phyloP scores from a whole-genome alignment of 2,329 filamentous ascomycete genomes.

The Aspergillus fumigatiaffinis region DNA sequence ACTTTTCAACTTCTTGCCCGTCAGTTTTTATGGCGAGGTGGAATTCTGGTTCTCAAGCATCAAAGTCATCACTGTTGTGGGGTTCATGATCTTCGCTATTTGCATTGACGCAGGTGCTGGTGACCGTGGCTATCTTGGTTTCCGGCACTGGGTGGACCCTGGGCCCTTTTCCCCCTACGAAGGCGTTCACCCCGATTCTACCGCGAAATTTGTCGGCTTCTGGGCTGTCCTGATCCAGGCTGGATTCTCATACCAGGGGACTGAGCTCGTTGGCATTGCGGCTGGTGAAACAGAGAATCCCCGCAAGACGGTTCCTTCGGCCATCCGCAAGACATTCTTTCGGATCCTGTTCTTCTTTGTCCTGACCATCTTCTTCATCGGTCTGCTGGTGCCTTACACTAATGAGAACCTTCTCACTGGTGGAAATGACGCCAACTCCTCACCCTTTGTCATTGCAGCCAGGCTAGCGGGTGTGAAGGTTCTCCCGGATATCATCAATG shows the following conservation, averaged over 20 bases:
- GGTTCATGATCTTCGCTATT: conserved; percentile 73
- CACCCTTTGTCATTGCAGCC: conserved; percentile 44
- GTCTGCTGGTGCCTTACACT: conserved; percentile 62
- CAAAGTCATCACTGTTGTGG: conserved; percentile 71
- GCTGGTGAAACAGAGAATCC: conserved; percentile 73
- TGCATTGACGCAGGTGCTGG: conserved; percentile 71
- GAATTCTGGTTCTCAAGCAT: conserved; percentile 76
- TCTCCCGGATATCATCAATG: conserved; percentile 41
- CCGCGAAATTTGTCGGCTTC: conserved; percentile 61
- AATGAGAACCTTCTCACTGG: conserved; percentile 53
- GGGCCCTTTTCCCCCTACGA: conserved; percentile 62
- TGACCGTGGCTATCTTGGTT: conserved; percentile 66
- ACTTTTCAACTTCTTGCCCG: conserved; percentile 65
- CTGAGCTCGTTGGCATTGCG: conserved; percentile 73
- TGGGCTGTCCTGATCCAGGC: conserved; percentile 48
- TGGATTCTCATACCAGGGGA: conserved; percentile 50
- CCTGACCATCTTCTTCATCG: conserved; percentile 58
- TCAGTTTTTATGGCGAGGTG: conserved; percentile 69
- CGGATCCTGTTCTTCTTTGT: conserved; percentile 62
- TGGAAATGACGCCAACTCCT: conserved; percentile 31
- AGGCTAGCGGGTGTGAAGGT: conserved; percentile 35
- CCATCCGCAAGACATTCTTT: conserved; percentile 72
- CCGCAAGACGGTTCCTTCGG: conserved; percentile 65
- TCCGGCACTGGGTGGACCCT: conserved; percentile 65
- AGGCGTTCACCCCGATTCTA: conserved; percentile 16